Percentiles rank a stretch among this genome's conserved stretches.
These are phyloP conservation scores for Fallopia convolvulus DNA, from an alignment of 148 eudicot species.

Conservation along the genomic window DNA sequence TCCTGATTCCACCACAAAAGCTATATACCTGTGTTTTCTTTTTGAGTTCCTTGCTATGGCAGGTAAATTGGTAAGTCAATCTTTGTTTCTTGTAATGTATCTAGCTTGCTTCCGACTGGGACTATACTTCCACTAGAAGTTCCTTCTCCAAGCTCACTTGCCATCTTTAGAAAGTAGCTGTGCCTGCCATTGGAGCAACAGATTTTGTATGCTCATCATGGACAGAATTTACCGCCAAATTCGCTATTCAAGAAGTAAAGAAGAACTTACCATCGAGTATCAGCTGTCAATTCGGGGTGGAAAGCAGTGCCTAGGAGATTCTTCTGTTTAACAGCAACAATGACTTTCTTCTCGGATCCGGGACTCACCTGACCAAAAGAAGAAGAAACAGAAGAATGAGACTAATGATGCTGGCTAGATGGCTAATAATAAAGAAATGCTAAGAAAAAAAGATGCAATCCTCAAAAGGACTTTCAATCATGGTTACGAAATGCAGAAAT, in stretches of 20 bases:
- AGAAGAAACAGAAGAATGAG: background rate
- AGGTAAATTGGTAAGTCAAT: constrained; percentile 11
- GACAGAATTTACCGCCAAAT: background rate
- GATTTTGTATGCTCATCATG: background rate
- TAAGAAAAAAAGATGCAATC: background rate
- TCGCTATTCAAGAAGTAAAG: background rate
- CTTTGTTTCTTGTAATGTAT: constrained; percentile 5
- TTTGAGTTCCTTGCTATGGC: constrained; percentile 1
- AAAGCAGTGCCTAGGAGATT: constrained; percentile 90
- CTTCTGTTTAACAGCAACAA: constrained; percentile 83
- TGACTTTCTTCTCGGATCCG: constrained; percentile 45
- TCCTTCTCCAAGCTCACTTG: constrained; percentile 34
- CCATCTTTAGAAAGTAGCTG: constrained; percentile 82
- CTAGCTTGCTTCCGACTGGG: background rate
- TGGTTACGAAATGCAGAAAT: too few relatives aligned
- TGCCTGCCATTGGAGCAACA: constrained; percentile 46
- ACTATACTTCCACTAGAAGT: constrained; percentile 11
- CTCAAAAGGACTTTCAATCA: too few relatives aligned
- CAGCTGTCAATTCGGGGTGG: constrained; percentile 92
- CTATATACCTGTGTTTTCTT: background rate
- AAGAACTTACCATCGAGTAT: constrained; percentile 58
- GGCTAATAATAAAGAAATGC: background rate
- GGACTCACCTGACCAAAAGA: constrained; percentile 35
- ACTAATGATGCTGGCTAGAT: background rate
- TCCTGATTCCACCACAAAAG: background rate